Percentiles rank a stretch among this genome's conserved stretches.
Evolutionary conservation across 1,284 basidiomycete species (phyloP).

Genomic region (Tranzscheliella williamsii): DNA sequence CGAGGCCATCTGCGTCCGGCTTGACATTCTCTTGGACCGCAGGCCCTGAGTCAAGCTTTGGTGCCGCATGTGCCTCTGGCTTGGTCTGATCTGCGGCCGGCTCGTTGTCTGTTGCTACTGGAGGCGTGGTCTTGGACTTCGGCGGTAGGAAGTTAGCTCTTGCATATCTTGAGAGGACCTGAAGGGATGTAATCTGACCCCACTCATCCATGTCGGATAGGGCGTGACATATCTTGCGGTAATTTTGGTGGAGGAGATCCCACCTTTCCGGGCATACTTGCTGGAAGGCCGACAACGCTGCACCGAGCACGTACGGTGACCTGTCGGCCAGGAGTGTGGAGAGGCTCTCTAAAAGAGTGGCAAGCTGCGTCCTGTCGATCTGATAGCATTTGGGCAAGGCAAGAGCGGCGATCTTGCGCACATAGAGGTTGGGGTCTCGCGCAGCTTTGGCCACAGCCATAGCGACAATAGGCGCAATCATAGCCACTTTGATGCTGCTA

Average conservation of each 20-base stretch:
- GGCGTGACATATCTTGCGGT: slow-evolving; percentile 78
- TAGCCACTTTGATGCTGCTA: slow-evolving; percentile 83
- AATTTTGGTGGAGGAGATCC: slow-evolving; percentile 86
- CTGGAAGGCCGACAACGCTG: slow-evolving; percentile 77
- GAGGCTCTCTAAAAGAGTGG: slow-evolving; percentile 75
- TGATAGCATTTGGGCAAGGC: slow-evolving; percentile 78
- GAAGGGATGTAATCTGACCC: slow-evolving; percentile 83
- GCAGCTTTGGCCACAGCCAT: slow-evolving; percentile 89
- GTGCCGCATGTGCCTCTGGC: no score
- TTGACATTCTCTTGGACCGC: not conserved
- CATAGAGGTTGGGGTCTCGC: slow-evolving; percentile 86
- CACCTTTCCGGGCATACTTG: slow-evolving; percentile 40
- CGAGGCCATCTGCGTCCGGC: slow-evolving; percentile 18
- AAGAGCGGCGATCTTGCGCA: slow-evolving; percentile 85
- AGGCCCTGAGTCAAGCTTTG: no score
- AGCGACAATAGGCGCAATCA: slow-evolving; percentile 82
- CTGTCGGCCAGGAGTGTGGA: slow-evolving; percentile 76
- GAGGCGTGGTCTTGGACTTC: not conserved
- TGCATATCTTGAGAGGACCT: slow-evolving; percentile 81
- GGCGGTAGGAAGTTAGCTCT: slow-evolving; percentile 62
- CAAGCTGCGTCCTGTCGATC: slow-evolving; percentile 69
- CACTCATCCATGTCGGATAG: slow-evolving; percentile 93
- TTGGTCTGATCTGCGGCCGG: not conserved
- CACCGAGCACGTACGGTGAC: slow-evolving; percentile 84
- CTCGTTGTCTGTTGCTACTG: not conserved